These are phyloP conservation scores for Acer yangbiense DNA, from an alignment of 345 rosid genomes.

Conservation along the genomic window DNA sequence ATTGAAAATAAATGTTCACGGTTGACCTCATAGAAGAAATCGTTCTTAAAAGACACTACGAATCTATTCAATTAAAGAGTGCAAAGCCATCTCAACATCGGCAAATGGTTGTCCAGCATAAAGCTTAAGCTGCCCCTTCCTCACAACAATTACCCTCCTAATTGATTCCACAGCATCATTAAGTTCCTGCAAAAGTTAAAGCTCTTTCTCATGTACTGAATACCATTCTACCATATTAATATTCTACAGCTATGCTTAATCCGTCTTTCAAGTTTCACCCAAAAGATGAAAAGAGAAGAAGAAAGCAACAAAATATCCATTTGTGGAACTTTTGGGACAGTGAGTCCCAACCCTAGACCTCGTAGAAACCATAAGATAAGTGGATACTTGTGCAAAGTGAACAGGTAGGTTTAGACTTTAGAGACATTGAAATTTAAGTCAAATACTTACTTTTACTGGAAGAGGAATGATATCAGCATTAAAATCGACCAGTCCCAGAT, in stretches of 20 bases:
- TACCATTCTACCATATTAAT: background rate
- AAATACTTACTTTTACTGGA: conserved; percentile 50
- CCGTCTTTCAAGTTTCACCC: background rate
- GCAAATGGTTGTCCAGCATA: conserved; percentile 77
- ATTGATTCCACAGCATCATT: conserved; percentile 44
- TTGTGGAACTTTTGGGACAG: background rate
- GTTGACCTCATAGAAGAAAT: background rate
- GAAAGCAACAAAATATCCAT: background rate
- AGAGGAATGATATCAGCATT: conserved; percentile 62
- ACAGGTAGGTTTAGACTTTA: background rate
- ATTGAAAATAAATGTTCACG: background rate
- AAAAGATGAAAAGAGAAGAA: background rate
- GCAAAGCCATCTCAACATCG: conserved; percentile 68
- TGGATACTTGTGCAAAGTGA: background rate
- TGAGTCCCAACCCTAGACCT: background rate
- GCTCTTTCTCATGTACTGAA: background rate
- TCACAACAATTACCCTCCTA: conserved; percentile 60
- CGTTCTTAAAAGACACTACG: background rate
- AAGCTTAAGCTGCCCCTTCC: conserved; percentile 73
- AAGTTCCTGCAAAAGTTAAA: conserved; percentile 57
- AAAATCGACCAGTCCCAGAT: conserved; percentile 50
- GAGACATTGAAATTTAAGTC: background rate
- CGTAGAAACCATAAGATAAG: background rate
- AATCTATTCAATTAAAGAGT: conserved; percentile 46
- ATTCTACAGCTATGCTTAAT: background rate